Percentiles rank a stretch among this genome's conserved stretches.
phyloP scores from a whole-genome alignment of 2,329 filamentous ascomycete genomes.

The Didymella arachidicola region DNA sequence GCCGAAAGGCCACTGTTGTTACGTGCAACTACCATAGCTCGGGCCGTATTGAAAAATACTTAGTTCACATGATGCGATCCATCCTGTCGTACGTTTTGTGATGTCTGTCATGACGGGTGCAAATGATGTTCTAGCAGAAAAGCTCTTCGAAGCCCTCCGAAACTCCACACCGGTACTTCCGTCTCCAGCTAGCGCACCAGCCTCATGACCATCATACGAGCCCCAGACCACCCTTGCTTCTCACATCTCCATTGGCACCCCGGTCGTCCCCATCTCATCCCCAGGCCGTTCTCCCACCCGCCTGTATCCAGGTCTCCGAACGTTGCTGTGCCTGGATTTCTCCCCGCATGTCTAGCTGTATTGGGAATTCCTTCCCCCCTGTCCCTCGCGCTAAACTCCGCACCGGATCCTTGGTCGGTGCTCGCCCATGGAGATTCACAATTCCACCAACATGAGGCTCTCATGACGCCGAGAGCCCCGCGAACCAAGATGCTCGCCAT shows the following conservation, averaged over 20 bases:
- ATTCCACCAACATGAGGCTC: conserved; percentile 28
- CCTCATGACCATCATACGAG: conserved; percentile 9
- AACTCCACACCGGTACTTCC: conserved; percentile 3
- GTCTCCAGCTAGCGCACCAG: background rate
- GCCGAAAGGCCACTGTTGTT: conserved; percentile 52
- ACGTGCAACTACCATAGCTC: conserved; percentile 35
- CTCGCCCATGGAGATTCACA: conserved; percentile 21
- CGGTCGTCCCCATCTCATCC: conserved; percentile 15
- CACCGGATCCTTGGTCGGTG: conserved; percentile 14
- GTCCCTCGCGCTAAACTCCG: conserved; percentile 11
- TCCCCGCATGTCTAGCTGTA: conserved; percentile 14
- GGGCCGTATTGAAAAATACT: background rate
- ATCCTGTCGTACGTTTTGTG: background rate
- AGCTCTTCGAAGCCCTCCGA: conserved; percentile 5
- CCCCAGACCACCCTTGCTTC: conserved; percentile 3
- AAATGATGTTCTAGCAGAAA: conserved; percentile 11
- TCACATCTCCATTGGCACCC: conserved; percentile 8
- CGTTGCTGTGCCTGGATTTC: conserved; percentile 14
- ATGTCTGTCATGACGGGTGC: conserved; percentile 14
- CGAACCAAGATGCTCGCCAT: conserved; percentile 19
- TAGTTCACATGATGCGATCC: background rate
- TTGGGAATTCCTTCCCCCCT: conserved; percentile 20
- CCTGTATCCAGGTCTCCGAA: conserved; percentile 14
- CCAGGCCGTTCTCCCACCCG: conserved; percentile 15
- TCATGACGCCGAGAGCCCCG: conserved; percentile 17